These are phyloP conservation scores for Drechmeria coniospora DNA, from an alignment of 2,329 filamentous ascomycete species.

Conservation along the genomic window DNA sequence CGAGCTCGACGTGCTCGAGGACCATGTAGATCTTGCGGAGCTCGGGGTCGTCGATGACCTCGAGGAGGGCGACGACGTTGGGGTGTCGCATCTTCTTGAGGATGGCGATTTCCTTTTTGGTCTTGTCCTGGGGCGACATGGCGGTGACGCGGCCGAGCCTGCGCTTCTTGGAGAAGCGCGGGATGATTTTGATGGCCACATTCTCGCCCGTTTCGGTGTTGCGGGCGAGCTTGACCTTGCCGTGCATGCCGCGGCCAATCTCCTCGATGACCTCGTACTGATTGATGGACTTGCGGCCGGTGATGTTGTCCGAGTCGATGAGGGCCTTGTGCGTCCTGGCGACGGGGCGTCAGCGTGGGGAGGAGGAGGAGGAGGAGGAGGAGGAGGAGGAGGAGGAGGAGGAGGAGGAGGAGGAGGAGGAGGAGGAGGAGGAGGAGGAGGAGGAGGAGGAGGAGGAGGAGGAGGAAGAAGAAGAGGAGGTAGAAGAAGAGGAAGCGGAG, in stretches of 20 bases:
- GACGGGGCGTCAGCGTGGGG: conserved; percentile 1
- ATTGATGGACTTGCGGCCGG: conserved; percentile 91
- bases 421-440: neutral
- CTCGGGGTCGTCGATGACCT: conserved; percentile 94
- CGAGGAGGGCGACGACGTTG: conserved; percentile 89
- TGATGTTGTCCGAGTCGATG: conserved; percentile 76
- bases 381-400: too few species aligned
- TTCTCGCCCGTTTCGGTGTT: conserved; percentile 60
- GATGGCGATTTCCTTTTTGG: conserved; percentile 92
- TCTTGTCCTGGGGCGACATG: conserved; percentile 55
- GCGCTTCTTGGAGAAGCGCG: conserved; percentile 83
- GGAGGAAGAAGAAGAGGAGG: too few species aligned
- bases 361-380: neutral
- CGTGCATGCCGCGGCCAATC: conserved; percentile 87
- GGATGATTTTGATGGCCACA: conserved; percentile 97
- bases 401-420: too few species aligned
- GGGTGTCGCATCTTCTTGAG: conserved; percentile 94
- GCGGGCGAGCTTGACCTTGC: conserved; percentile 90
- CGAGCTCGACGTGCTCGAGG: conserved; percentile 83
- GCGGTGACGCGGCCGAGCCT: conserved; percentile 72
- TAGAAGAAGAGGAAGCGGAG: conserved; percentile 1
- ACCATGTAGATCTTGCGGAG: conserved; percentile 98
- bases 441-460: conserved; percentile 1
- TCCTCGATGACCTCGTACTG: conserved; percentile 96
- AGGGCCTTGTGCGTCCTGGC: conserved; percentile 72